Evolutionary conservation across 2,329 filamentous ascomycete genomes (phyloP).

Genomic region (Tolypocladium cylindrosporum): DNA sequence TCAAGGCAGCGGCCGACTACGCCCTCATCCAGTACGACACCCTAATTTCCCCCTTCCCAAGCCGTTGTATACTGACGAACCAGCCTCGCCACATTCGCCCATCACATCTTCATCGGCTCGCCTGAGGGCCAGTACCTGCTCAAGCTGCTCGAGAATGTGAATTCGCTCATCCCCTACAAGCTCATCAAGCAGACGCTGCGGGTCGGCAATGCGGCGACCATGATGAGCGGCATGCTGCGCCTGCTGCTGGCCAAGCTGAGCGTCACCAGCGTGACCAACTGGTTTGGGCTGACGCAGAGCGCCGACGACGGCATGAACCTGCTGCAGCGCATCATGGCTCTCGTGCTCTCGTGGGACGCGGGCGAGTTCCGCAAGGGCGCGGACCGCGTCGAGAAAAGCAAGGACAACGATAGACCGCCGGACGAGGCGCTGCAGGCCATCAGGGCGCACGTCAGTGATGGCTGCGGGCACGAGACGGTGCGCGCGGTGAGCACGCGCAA

Average conservation of each 20-base stretch:
- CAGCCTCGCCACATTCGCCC: conserved; percentile 63
- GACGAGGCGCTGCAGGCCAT: conserved; percentile 54
- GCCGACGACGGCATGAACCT: conserved; percentile 74
- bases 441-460: conserved; percentile 42
- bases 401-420: conserved; percentile 36
- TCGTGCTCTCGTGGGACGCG: conserved; percentile 64
- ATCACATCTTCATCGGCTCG: conserved; percentile 62
- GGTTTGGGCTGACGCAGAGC: conserved; percentile 62
- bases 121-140: conserved; percentile 67
- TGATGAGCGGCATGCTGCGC: conserved; percentile 67
- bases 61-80: not conserved
- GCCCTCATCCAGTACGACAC: conserved; percentile 55
- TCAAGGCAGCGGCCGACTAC: conserved; percentile 56
- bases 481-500: conserved; percentile 43
- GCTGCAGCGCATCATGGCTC: conserved; percentile 65
- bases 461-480: conserved; percentile 46
- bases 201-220: conserved; percentile 69
- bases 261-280: conserved; percentile 65
- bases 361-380: conserved; percentile 57
- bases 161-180: conserved; percentile 62
- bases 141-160: conserved; percentile 58
- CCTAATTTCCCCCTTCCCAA: conserved; percentile 1
- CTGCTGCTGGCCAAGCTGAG: conserved; percentile 71
- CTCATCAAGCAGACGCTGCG: conserved; percentile 64
- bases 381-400: conserved; percentile 53